phyloP scores from a whole-genome alignment of 2,329 filamentous ascomycete species.

The Verticillium dahliae region DNA sequence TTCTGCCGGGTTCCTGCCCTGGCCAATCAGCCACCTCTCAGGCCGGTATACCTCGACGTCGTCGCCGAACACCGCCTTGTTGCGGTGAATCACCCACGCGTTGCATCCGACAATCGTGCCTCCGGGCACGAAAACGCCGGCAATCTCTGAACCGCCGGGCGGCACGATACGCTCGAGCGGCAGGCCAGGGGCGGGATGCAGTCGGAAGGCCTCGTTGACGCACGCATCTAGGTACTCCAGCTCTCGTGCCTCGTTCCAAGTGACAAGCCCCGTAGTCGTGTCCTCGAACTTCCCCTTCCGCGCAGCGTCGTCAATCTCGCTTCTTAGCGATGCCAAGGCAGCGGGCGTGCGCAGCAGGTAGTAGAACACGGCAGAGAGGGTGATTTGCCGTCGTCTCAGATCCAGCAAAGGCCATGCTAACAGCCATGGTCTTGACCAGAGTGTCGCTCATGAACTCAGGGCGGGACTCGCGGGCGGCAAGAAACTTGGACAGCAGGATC shows the following conservation, averaged over 20 bases:
- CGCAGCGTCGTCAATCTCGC: constrained; percentile 57
- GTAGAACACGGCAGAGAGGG: constrained; percentile 66
- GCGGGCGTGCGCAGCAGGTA: constrained; percentile 59
- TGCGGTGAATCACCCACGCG: constrained; percentile 67
- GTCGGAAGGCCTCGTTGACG: constrained; percentile 70
- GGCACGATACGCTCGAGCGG: constrained; percentile 70
- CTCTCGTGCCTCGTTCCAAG: constrained; percentile 62
- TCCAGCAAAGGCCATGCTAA: constrained; percentile 68
- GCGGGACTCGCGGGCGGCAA: constrained; percentile 59
- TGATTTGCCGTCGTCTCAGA: constrained; percentile 78
- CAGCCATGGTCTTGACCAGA: constrained; percentile 63
- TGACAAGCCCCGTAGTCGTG: constrained; percentile 53
- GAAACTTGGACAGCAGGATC: constrained; percentile 68
- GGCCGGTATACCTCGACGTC: constrained; percentile 62
- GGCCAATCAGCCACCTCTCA: constrained; percentile 56
- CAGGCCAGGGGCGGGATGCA: constrained; percentile 68
- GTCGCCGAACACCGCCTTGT: constrained; percentile 59
- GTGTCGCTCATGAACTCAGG: constrained; percentile 67
- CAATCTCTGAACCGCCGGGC: constrained; percentile 54
- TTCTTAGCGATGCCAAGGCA: constrained; percentile 46
- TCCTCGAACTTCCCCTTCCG: constrained; percentile 43
- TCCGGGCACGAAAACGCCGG: constrained; percentile 54
- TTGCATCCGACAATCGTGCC: constrained; percentile 71
- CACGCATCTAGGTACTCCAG: constrained; percentile 72
- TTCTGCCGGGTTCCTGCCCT: constrained; percentile 13